Evolutionary conservation across 2,329 filamentous ascomycete species (phyloP), one percentile per base, ranked within the genome.

Genomic region (Thelonectria rubi): DNA sequence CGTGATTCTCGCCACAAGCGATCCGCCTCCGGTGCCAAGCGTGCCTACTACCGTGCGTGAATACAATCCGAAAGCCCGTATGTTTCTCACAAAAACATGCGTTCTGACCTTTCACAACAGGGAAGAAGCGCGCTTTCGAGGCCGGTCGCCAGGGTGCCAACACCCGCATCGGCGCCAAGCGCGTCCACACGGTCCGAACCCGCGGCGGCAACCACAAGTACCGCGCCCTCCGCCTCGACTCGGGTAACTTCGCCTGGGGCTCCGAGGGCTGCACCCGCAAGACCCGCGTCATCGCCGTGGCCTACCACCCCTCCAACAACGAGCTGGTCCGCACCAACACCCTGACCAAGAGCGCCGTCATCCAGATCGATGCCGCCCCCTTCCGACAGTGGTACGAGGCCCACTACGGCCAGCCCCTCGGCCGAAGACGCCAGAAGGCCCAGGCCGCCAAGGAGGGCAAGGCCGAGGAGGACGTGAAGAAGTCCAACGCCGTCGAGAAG

Each of bases 311-410:
- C 69, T 97, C 94, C 82, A 99, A 99, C 94, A 99, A 99, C 93
- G 95, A 99, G 87, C 89, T 99, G 76, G 94, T 99, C 87, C 95
- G 95, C 80, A 99, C 95, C 84, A 99, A 99, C 91, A 98, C 95
- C 86, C 89, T 99, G 81, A 99, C 95, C 88, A 96, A 94, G 86
- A 93, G 93, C 79, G 95, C 95, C 85, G 92, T 99, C 78, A 92
- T 99, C 81, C 95, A 99, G 88, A 86, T 99, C 84, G 95, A 99
- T 83, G 95, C 96, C 76, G 93, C 95, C 69, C 95, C 95, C 74
- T 99, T 99, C 92, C 89, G 95, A 82, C 94, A 98, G 86, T 99
- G 95, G 95, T 99, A 97, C 86, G 95, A 99, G 90, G 93, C 95
- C 74, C 95, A 99, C 91, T 99, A 99, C 88, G 95, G 95, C 80